Base-by-base conservation (phyloP, 2,329 filamentous ascomycete species). In the Claviceps quebecensis region DNA sequence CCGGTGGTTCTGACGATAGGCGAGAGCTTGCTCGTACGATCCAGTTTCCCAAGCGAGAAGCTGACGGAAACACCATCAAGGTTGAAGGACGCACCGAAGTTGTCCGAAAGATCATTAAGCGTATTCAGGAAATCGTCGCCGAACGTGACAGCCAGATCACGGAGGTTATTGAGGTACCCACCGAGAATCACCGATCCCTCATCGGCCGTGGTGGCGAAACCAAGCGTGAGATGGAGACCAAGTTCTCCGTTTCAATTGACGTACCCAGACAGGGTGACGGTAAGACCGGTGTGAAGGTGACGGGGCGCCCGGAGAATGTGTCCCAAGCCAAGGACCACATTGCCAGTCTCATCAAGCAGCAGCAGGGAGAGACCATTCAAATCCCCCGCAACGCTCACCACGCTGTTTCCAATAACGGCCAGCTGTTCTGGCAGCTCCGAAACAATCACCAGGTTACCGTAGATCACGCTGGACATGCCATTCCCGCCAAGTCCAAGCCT, bases 141-240 rank as follows among this genome's bases (percentile, higher is more conserved):
- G 80, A 94, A 64, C 84, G 87, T 39, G 86, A 91, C 60, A 91
- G 80, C 65, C 87, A 95, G 69, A 79, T 87, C 41, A 86, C 82
- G 0, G 84, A 87, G 60, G 75, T 76, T 16, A 64, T 96, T 26
- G 89, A 96, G 37, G 83, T 98, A 38, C 86, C 90, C 16, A 82
- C 84, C 13, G 86, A 93, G 60, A 94, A 96, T 74, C 94, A 98
- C 67, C 79, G 90, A 50, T 77, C 87, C 8, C 76, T 98, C 23
- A 97, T 98, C 62, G 93, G 93, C 43, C 87, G 89, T 52, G 89
- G 88, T 56, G 93, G 94, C 56, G 89, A 95, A 58, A 83, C 81
- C 47, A 86, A 94, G 66, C 86, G 87, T 56, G 79, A 84, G 56
- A 77, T 98, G 26, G 93, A 98, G 72, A 77, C 83, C 39, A 80